Base-by-base conservation (phyloP, 306 rosid genomes). In the Fagus crenata region DNA sequence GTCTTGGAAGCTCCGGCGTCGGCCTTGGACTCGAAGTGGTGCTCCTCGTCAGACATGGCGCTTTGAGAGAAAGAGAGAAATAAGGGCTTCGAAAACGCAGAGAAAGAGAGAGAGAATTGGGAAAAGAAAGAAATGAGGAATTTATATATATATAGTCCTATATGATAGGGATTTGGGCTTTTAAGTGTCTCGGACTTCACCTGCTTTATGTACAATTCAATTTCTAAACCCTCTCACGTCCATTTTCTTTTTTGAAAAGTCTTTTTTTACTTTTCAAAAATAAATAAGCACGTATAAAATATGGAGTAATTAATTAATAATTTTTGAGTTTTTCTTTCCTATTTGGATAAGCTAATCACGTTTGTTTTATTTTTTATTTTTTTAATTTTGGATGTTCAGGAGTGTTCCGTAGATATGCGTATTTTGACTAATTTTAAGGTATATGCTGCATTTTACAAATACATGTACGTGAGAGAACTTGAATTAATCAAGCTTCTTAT, bases 1-100 rank as follows among this genome's bases (percentile, higher is more conserved):
- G 98, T 95, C 84, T 95, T 95, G 36, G 98, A 95, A 59, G 98
- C 98, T 33, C 98, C 98, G 64, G 98, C 97, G 72, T 95, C 98
- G 54, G 90, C 97, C 86, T 94, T 95, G 6, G 97, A 86, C 89
- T 95, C 98, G 75, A 95, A 95, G 54, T 95, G 98, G 76, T 95
- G 98, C 84, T 95, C 98, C 83, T 95, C 98, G 93, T 95, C 98
- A 3, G 98, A 95, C 97, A 94, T 90, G 79, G 77, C 76, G 77
- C 76, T 81, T 46, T 51, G 69, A 51, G 7, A 60, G 70, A 37
- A 31, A 2, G 40, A 11, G 22, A 42, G 55, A 6, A 7, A 42
- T 54, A 31, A 63, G 69, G 41, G 0, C 28, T 37, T 6, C 64
- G 51, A 46, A 46, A 46, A 9, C 51, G 51, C 51, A 5, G 49